Evolutionary conservation across 768 basidiomycete genomes (phyloP), one percentile per base, ranked within the genome.

Genomic region (Naganishia kalamii): DNA sequence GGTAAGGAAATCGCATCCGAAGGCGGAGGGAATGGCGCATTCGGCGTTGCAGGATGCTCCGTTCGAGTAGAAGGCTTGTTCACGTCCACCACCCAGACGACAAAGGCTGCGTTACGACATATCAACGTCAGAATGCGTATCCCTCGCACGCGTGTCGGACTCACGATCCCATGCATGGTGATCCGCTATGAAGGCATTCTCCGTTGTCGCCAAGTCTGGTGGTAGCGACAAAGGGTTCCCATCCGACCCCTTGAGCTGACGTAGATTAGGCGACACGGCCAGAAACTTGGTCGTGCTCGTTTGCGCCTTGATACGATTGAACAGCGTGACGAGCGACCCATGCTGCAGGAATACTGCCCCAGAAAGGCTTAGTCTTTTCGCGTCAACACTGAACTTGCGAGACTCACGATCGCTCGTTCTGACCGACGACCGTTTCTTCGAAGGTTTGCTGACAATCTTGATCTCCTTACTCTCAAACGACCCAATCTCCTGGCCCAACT

Each of bases 361-460:
- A 12, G 43, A 44, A 30, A 52, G 17, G 0, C 32, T 29, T 19
- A 61, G 50, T 25, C 5, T 23, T 3, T n/a, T 47, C 1, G 29
- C 1, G 32, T 1, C 13, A 35, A 33, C 44, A 43, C 67, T 60
- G 70, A 48, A 61, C 41, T 15, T 30, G 37, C 32, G 10, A 48
- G 19, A 79, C 92, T 81, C 76, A 93, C 92, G 80, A 77, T 96
- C 90, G 19, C 91, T 84, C 71, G 90, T 92, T 83, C 94, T 94
- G 49, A 88, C 89, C 74, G 88, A 90, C 78, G 91, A 88, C 71
- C 91, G 84, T 84, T 96, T 96, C 83, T 97, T 96, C 81, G 89
- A 91, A 4, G 94, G 94, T 78, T 97, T 98, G 80, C 89, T 91
- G 80, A 98, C 97, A 73, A 98, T 90, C 78, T 92, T 93, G 82